Base-by-base conservation (phyloP, 2,329 filamentous ascomycete genomes). In the Metarhizium guizhouense region DNA sequence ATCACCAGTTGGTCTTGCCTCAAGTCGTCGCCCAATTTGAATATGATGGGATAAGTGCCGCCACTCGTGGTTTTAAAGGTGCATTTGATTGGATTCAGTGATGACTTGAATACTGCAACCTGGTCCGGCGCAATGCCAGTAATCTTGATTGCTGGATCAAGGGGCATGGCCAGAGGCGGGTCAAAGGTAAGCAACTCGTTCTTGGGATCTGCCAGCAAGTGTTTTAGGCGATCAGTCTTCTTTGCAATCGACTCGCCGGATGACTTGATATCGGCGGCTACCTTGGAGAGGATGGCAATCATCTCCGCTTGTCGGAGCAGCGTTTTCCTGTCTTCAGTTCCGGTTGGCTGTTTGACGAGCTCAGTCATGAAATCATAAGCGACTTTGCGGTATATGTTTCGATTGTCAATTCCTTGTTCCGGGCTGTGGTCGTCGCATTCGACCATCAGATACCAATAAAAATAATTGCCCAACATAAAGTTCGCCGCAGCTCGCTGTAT, bases 361-460 rank as follows among this genome's bases (percentile, higher is more conserved):
- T 94, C 89, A 6, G 83, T 78, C 91, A 97, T 96, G 70, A 97
- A 99, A 66, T 97, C 90, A 65, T 91, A 99, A 57, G 94, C 92
- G 8, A 99, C 89, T 63, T 93, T 91, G 32, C 89, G 87, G 70
- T 96, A 99, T 18, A 97, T 84, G 59, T 89, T 88, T 49, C 89
- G 87, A 66, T 93, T 87, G 56, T 86, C 84, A 4, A 83, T 77
- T 25, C 84, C 80, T 63, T 92, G 89, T 47, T 90, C 87, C 3
- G 84, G 83, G 61, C 87, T 91, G 57, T 79, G 77, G 68, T 96
- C 93, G 63, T 95, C 90, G 62, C 92, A 95, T 72, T 99, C 95
- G 1, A 99, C 94, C 85, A 96, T 96, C 2, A 99, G 79, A 70
- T 97, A 99, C 94, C 94, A 99, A 69, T 96, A 90, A 54, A 99